Evolutionary conservation across 2,329 filamentous ascomycete genomes (phyloP).

Genomic region (Colletotrichum chlorophyti): DNA sequence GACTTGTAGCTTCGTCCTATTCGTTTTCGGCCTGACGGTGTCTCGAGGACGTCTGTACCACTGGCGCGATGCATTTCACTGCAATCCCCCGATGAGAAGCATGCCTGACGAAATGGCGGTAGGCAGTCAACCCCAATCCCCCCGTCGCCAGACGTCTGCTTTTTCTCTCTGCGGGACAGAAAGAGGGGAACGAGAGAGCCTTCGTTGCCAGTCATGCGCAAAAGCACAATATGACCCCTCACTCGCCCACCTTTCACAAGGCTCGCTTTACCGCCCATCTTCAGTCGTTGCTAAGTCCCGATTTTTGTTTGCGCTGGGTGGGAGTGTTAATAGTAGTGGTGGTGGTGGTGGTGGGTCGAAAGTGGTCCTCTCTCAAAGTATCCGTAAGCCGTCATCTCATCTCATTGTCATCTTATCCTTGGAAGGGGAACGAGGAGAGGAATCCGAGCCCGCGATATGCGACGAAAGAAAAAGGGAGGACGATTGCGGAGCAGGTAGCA

Average conservation of each 20-base stretch:
- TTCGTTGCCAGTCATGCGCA: constrained; percentile 12
- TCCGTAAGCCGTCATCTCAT: constrained; percentile 29
- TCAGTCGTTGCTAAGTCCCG: constrained; percentile 9
- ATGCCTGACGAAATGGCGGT: constrained; percentile 1
- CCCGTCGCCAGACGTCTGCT: not conserved
- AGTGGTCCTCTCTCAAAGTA: constrained; percentile 27
- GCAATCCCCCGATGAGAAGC: constrained; percentile 18
- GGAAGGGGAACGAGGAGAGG: not conserved
- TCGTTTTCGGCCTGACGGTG: not conserved
- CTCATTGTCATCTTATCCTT: constrained; percentile 19
- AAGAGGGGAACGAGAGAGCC: not conserved
- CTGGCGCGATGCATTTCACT: constrained; percentile 25
- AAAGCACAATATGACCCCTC: too few species aligned
- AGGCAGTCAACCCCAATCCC: too few species aligned
- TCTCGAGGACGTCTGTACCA: constrained; percentile 4
- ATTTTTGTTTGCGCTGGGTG: constrained; percentile 12
- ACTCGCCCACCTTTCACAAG: constrained; percentile 43
- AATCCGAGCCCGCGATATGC: constrained; percentile 19
- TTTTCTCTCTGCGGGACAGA: constrained; percentile 2
- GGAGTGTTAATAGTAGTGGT: constrained; percentile 14
- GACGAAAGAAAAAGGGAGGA: constrained; percentile 2
- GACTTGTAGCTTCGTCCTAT: constrained; percentile 6
- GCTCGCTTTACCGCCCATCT: constrained; percentile 45
- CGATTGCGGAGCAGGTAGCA: constrained; percentile 14
- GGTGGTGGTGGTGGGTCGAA: constrained; percentile 33